These are phyloP conservation scores for Dioscorea alata DNA, from an alignment of 106 monocot genomes.

Conservation along the genomic window DNA sequence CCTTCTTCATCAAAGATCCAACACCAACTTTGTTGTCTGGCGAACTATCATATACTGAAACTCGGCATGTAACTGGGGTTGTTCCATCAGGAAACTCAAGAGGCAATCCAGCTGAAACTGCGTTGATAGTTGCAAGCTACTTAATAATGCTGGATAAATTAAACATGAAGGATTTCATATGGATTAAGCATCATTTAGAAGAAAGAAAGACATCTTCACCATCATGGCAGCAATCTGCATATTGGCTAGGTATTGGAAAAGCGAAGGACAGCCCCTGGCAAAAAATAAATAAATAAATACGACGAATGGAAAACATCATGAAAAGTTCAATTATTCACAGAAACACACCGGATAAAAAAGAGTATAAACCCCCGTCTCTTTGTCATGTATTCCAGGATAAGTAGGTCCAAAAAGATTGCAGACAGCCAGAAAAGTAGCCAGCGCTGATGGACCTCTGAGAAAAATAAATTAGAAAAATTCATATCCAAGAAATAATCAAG, in stretches of 20 bases:
- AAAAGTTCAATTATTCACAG: background rate
- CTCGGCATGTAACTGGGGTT: constrained; percentile 87
- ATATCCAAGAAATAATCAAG: background rate
- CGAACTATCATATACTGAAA: constrained; percentile 80
- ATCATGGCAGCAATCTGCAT: constrained; percentile 55
- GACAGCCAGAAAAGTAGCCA: constrained; percentile 85
- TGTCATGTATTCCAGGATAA: constrained; percentile 89
- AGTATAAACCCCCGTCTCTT: constrained; percentile 82
- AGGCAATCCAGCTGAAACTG: constrained; percentile 82
- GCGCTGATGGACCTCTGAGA: constrained; percentile 73
- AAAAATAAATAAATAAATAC: background rate
- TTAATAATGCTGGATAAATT: background rate
- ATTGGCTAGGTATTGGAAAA: constrained; percentile 88
- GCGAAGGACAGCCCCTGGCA: constrained; percentile 90
- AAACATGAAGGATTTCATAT: constrained; percentile 2
- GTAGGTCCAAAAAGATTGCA: constrained; percentile 91
- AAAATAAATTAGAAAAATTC: constrained; percentile 2
- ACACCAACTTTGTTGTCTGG: constrained; percentile 83
- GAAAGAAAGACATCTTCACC: constrained; percentile 51
- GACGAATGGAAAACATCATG: background rate
- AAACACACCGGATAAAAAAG: constrained; percentile 79
- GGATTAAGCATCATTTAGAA: too few relatives aligned
- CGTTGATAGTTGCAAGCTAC: constrained; percentile 10
- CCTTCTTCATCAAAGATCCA: constrained; percentile 78
- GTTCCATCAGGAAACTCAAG: constrained; percentile 98